phyloP scores from a whole-genome alignment of 768 basidiomycete species.

The Amanita rimosa region DNA sequence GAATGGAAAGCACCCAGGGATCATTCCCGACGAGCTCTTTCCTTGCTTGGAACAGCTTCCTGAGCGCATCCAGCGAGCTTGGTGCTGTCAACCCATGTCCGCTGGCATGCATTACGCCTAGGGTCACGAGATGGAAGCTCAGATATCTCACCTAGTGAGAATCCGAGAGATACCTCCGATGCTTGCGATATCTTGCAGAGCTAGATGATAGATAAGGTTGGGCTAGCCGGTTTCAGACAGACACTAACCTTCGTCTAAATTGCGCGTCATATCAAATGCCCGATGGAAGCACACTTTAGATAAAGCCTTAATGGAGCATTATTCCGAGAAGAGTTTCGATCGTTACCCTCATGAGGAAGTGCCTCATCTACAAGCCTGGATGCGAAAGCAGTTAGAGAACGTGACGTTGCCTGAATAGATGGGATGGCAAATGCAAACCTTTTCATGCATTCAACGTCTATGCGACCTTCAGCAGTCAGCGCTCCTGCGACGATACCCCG shows the following conservation, averaged over 20 bases:
- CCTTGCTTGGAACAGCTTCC: constrained; percentile 25
- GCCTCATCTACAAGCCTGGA: constrained; percentile 48
- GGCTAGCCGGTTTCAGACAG: background rate
- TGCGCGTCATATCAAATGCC: constrained; percentile 64
- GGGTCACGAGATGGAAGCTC: background rate
- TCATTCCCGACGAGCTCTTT: constrained; percentile 25
- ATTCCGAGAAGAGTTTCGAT: background rate
- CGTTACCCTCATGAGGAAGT: constrained; percentile 48
- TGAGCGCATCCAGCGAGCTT: constrained; percentile 29
- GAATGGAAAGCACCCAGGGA: constrained; percentile 34
- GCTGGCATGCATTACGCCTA: constrained; percentile 18
- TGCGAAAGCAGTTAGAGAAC: background rate
- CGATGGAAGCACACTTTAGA: constrained; percentile 64
- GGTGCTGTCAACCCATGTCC: constrained; percentile 38
- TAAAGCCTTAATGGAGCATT: background rate
- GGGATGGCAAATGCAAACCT: constrained; percentile 24
- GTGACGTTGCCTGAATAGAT: background rate
- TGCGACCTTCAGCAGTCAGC: constrained; percentile 41
- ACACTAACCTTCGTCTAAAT: constrained; percentile 38
- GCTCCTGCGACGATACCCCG: constrained; percentile 61
- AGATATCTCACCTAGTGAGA: constrained; percentile 55
- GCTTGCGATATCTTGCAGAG: constrained; percentile 34
- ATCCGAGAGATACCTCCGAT: constrained; percentile 65
- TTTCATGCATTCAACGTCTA: constrained; percentile 50
- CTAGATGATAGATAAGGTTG: constrained; percentile 14